Conservation (phyloP, 208 protist species). For the Leishmania major region DNA sequence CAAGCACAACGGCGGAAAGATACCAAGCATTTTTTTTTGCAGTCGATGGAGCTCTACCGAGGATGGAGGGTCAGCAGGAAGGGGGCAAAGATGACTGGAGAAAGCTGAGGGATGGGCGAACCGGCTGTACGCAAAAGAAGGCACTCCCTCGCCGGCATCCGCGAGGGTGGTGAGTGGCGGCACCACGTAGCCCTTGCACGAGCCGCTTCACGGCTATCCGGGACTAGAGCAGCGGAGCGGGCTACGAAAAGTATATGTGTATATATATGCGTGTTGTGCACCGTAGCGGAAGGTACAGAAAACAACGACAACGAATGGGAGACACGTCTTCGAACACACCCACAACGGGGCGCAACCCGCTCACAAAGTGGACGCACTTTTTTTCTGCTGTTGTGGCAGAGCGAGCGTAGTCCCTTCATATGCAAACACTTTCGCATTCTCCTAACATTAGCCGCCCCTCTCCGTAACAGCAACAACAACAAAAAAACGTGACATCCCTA, state of each 20-base stretch:
- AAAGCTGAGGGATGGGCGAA: neutral
- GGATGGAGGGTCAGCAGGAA: neutral
- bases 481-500: neutral
- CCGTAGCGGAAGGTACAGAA: too few species aligned
- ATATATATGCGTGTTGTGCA: too few species aligned
- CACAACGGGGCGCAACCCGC: too few species aligned
- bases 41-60: neutral
- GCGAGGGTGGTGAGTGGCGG: neutral
- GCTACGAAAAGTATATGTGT: too few species aligned
- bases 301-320: too few species aligned
- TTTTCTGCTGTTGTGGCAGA: too few species aligned
- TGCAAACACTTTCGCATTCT: too few species aligned
- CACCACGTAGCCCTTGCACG: neutral
- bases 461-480: neutral
- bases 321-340: too few species aligned
- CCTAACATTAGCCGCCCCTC: too few species aligned
- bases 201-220: neutral
- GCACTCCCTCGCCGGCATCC: neutral
- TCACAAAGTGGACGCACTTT: too few species aligned
- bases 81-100: neutral
- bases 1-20: neutral
- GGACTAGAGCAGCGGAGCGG: neutral
- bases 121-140: neutral
- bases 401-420: too few species aligned
- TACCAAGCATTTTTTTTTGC: neutral